phyloP scores from a whole-genome alignment of 2,329 filamentous ascomycete genomes.

The Geosmithia morbida region DNA sequence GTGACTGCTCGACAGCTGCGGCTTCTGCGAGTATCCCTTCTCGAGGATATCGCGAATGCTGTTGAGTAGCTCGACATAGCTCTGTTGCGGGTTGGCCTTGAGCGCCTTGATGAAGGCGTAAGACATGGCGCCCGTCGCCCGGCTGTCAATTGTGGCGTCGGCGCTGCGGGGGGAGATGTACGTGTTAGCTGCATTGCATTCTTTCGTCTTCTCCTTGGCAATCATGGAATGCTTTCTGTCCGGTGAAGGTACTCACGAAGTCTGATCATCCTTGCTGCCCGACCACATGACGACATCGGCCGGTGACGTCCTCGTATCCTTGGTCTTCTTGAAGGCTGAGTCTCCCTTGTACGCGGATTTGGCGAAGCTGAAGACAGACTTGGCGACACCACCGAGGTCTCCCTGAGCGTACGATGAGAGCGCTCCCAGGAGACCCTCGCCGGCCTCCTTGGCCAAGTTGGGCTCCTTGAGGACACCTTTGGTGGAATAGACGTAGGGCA shows the following conservation, averaged over 20 bases:
- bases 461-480: slow-evolving; percentile 71
- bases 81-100: slow-evolving; percentile 88
- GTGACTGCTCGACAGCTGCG: slow-evolving; percentile 91
- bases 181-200: no score
- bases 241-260: slow-evolving; percentile 38
- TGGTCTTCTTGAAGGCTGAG: slow-evolving; percentile 62
- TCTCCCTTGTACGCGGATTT: slow-evolving; percentile 78
- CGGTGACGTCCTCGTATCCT: slow-evolving; percentile 80
- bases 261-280: slow-evolving; percentile 90
- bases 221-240: neutral
- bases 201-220: no score
- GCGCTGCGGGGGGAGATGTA: slow-evolving; percentile 36
- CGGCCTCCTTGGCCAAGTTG: slow-evolving; percentile 68
- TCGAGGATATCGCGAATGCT: slow-evolving; percentile 83
- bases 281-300: slow-evolving; percentile 98
- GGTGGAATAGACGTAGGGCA: slow-evolving; percentile 70
- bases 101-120: slow-evolving; percentile 89
- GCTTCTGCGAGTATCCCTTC: slow-evolving; percentile 84
- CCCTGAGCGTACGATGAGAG: slow-evolving; percentile 70
- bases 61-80: slow-evolving; percentile 90
- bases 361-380: slow-evolving; percentile 67
- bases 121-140: slow-evolving; percentile 96
- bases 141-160: slow-evolving; percentile 74
- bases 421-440: slow-evolving; percentile 55
- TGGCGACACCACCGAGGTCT: slow-evolving; percentile 70